Percentiles rank a stretch among this genome's conserved stretches.
These are phyloP conservation scores for Erythrophleum ivorense DNA, from an alignment of 331 rosid genomes.

Conservation along the genomic window DNA sequence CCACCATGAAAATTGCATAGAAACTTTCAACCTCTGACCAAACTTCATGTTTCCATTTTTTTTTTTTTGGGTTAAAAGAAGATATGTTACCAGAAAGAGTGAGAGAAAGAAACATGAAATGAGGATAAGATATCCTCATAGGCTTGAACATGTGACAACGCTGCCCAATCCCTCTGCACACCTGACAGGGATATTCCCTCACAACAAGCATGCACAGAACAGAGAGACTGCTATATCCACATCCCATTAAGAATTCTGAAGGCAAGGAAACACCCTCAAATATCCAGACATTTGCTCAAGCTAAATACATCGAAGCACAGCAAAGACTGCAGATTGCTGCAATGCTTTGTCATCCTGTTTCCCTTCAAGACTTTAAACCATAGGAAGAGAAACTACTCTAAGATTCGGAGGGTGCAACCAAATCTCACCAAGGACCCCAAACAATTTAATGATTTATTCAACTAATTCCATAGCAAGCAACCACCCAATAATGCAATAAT, in stretches of 20 bases:
- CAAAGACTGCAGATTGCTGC: not conserved
- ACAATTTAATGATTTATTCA: not conserved
- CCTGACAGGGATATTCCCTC: not conserved
- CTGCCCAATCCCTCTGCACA: not conserved
- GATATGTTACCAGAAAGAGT: not conserved
- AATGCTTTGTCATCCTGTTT: not conserved
- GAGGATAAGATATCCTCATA: not conserved
- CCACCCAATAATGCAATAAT: no score
- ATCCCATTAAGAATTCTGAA: slow-evolving; percentile 1
- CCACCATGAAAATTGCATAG: slow-evolving; percentile 16
- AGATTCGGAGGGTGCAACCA: not conserved
- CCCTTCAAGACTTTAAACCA: not conserved
- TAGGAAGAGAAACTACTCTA: not conserved
- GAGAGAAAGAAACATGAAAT: no score
- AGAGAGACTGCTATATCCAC: not conserved
- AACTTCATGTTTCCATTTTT: not conserved
- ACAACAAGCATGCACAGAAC: not conserved
- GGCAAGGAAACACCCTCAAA: not conserved
- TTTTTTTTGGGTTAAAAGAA: not conserved
- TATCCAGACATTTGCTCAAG: not conserved
- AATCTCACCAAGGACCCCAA: not conserved
- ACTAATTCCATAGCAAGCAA: not conserved
- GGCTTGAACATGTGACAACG: not conserved
- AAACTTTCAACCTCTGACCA: not conserved
- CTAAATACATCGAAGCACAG: not conserved